phyloP scores from a whole-genome alignment of 2,329 filamentous ascomycete species.

The Cladophialophora yegresii region DNA sequence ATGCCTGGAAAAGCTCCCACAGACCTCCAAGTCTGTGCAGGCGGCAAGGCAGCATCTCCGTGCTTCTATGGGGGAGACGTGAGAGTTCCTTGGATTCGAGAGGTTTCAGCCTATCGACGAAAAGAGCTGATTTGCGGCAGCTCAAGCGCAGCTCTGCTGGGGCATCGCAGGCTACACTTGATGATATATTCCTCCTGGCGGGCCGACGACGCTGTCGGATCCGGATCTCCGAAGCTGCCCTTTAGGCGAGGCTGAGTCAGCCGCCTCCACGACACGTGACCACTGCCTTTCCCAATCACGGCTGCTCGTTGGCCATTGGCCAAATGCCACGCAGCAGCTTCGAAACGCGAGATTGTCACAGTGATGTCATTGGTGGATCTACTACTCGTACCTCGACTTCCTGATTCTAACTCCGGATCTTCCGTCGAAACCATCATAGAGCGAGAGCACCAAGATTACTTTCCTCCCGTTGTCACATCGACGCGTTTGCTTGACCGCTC shows the following conservation, averaged over 20 bases:
- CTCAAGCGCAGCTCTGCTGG: neutral
- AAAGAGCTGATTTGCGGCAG: neutral
- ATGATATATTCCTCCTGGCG: neutral
- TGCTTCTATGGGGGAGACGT: constrained; percentile 4
- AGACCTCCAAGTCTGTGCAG: constrained; percentile 40
- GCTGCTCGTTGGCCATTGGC: neutral
- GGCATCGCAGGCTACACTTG: neutral
- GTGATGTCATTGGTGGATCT: constrained; percentile 6
- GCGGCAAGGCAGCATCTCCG: constrained; percentile 32
- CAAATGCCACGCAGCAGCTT: neutral
- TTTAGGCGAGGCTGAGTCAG: neutral
- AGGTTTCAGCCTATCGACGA: neutral
- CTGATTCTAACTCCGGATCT: neutral
- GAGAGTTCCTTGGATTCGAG: neutral
- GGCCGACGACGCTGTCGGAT: neutral
- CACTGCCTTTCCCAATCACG: neutral
- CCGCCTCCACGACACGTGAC: neutral
- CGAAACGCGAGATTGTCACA: neutral
- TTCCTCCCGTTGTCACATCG: neutral
- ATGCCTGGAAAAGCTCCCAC: constrained; percentile 38
- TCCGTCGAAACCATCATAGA: neutral
- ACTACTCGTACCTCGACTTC: neutral
- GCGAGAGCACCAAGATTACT: neutral
- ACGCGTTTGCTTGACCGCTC: neutral
- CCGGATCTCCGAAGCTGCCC: neutral